phyloP scores from a whole-genome alignment of 2,329 filamentous ascomycete species.

The Aspergillus flavus region DNA sequence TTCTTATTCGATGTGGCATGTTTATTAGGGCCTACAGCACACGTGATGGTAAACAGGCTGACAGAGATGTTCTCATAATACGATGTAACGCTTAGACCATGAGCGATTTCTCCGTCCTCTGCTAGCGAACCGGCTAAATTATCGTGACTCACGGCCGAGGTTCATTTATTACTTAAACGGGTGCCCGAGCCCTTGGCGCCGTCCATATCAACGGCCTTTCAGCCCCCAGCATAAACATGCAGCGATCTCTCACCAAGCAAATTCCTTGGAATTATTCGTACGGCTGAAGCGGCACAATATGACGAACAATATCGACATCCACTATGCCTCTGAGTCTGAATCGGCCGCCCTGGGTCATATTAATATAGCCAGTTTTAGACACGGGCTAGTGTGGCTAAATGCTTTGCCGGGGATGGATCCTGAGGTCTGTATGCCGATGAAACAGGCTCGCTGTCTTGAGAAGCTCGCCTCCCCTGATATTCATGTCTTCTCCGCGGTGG shows the following conservation, averaged over 20 bases:
- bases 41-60: not conserved
- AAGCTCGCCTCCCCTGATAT: slow-evolving; percentile 43
- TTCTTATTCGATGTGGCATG: not conserved
- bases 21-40: not conserved
- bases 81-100: too few species aligned
- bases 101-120: not conserved
- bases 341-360: slow-evolving; percentile 43
- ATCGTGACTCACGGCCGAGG: not conserved
- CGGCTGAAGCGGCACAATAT: not conserved
- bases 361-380: slow-evolving; percentile 50
- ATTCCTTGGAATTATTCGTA: not conserved
- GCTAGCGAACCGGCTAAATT: not conserved
- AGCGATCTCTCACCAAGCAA: not conserved
- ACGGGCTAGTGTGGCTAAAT: slow-evolving; percentile 41
- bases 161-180: not conserved
- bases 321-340: slow-evolving; percentile 46
- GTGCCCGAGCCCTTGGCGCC: not conserved
- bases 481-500: slow-evolving; percentile 45
- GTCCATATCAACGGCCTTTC: not conserved
- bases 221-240: not conserved
- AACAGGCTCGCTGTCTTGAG: slow-evolving; percentile 35
- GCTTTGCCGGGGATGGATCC: slow-evolving; percentile 10
- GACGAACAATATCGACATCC: slow-evolving; percentile 25
- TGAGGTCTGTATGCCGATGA: slow-evolving; percentile 35
- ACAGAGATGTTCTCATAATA: not conserved